These are phyloP conservation scores for Talaromyces ruber DNA, from an alignment of 495 filamentous ascomycete genomes.

Conservation along the genomic window DNA sequence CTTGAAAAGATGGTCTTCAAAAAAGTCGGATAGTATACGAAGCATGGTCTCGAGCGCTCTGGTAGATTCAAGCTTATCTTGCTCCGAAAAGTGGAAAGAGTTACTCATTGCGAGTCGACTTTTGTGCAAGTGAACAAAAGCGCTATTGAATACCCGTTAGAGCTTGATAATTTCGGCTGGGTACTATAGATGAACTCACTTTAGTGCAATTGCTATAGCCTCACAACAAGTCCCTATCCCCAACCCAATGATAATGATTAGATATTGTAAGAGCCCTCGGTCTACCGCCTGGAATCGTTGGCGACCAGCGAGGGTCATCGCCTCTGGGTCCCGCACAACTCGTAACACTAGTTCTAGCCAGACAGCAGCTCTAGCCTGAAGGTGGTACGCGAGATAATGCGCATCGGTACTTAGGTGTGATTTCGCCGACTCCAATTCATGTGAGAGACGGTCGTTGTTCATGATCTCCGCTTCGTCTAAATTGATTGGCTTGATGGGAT, in stretches of 20 bases:
- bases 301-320: not conserved
- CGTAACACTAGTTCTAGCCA: not conserved
- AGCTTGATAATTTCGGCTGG: too few relatives aligned
- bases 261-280: not conserved
- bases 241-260: not conserved
- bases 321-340: not conserved
- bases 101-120: not conserved
- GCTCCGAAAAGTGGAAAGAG: not conserved
- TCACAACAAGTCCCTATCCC: conserved; percentile 1
- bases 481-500: not conserved
- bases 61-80: not conserved
- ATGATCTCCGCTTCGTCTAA: not conserved
- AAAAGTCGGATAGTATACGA: not conserved
- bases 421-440: not conserved
- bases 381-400: not conserved
- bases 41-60: conserved; percentile 3
- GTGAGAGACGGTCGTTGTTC: not conserved
- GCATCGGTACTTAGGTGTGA: not conserved
- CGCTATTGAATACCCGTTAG: not conserved
- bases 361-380: conserved; percentile 4
- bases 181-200: not conserved
- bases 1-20: not conserved
- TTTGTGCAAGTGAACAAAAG: conserved; percentile 3
- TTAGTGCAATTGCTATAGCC: not conserved
- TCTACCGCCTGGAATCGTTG: not conserved